Evolutionary conservation across 2,329 filamentous ascomycete genomes (phyloP).

Genomic region (Ophiosphaerella korrae): DNA sequence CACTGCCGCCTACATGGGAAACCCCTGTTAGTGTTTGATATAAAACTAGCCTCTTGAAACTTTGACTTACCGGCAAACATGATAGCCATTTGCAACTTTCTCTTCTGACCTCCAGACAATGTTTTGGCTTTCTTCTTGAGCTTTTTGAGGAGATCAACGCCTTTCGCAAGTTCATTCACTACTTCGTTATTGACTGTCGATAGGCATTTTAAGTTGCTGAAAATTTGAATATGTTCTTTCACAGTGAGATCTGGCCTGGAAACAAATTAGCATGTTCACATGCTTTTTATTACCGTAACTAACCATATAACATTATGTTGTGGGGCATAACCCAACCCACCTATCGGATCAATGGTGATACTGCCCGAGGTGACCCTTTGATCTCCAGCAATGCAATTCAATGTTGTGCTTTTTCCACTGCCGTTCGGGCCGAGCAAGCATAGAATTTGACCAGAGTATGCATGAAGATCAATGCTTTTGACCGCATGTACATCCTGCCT

Average conservation of each 20-base stretch:
- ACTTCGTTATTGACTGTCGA: slow-evolving; percentile 51
- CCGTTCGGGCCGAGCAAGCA: slow-evolving; percentile 35
- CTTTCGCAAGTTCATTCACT: slow-evolving; percentile 51
- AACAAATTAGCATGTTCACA: slow-evolving; percentile 38
- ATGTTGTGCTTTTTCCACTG: slow-evolving; percentile 31
- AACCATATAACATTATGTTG: slow-evolving; percentile 35
- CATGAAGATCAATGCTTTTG: slow-evolving; percentile 22
- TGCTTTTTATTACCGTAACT: neutral
- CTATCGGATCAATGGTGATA: slow-evolving; percentile 26
- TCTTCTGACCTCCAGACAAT: slow-evolving; percentile 85
- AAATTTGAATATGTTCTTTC: slow-evolving; percentile 34
- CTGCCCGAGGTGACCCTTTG: slow-evolving; percentile 28
- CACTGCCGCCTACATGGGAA: slow-evolving; percentile 66
- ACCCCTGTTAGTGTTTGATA: too few species aligned
- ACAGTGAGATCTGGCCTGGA: slow-evolving; percentile 33
- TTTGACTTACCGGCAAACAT: slow-evolving; percentile 42
- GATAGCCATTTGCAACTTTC: slow-evolving; percentile 88
- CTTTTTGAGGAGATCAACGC: slow-evolving; percentile 78
- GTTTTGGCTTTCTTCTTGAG: slow-evolving; percentile 71
- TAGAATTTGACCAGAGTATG: slow-evolving; percentile 30
- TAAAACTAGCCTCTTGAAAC: too few species aligned
- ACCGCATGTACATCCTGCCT: slow-evolving; percentile 27
- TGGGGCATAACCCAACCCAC: slow-evolving; percentile 33
- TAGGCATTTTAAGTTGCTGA: slow-evolving; percentile 33
- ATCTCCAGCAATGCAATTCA: slow-evolving; percentile 31